Evolutionary conservation across 345 rosid genomes (phyloP), one percentile per base, ranked within the genome.

Genomic region (Populus alba): DNA sequence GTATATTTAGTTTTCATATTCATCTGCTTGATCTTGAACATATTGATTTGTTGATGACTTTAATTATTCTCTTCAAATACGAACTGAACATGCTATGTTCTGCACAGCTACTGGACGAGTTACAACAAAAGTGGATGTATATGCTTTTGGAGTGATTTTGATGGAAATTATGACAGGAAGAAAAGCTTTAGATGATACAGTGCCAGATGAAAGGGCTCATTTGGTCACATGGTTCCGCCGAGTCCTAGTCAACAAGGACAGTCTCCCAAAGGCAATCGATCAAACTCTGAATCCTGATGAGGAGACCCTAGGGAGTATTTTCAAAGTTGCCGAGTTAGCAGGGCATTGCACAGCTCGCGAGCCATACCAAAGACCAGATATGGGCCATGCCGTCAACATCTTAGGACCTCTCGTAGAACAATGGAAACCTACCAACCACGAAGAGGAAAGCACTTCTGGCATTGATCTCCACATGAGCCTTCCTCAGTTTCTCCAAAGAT

Each of bases 111-210:
- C 98, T 5, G 98, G 98, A 74, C 87, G 97, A 85, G 98, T 94
- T 73, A 91, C 98, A 1, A 94, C 92, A 6, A 94, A 92, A 79
- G 94, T 92, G 35, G 98, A 94, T 77, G 92, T 94, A 2, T 94
- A 86, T 72, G 97, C 97, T 70, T 94, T 89, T 76, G 98, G 98
- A 33, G 98, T 91, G 33, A 91, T 94, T 43, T 85, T 94, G 71
- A 92, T 92, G 98, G 98, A 94, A 85, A 80, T 93, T n/a, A 77
- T 94, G 39, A 89, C 98, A 0, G 97, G 98, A 51, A 85, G 97
- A 85, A 91, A 90, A 88, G 93, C 97, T 70, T 79, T 95, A 35
- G 98, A 95, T 11, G 91, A 89, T 73, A 43, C 81, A 35, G 75
- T 91, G 80, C 92, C 95, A 7, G 94, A 95, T 76, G 94, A 93